Base-by-base conservation (phyloP, 805 yeast species). In the Dipodascopsis uninucleata region DNA sequence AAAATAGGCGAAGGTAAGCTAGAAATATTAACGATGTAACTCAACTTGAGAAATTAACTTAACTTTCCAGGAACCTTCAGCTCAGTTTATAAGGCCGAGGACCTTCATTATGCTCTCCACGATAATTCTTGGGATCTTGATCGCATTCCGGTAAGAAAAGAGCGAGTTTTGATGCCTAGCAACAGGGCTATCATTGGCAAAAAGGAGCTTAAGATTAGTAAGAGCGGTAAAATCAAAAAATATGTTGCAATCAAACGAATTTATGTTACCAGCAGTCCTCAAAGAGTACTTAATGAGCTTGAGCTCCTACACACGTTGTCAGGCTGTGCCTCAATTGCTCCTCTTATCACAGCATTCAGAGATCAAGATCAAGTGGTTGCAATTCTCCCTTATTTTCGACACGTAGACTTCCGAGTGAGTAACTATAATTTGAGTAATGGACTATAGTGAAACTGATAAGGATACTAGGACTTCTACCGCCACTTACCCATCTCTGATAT, bases 221-320 rank as follows among this genome's bases (percentile, higher is more conserved):
- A 22, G 20, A 12, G 4, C 4, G 29, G 10, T 9, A 44, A 28
- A 31, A 22, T 14, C 28, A 31, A 29, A 38, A 56, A 49, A 33
- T 45, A 71, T 40, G 97, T 93, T 45, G 99, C 99, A 1, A 70
- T 93, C 55, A 93, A 93, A 62, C 78, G 93, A 59, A 87, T 93
- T 36, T 89, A 90, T 63, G 97, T 89, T 17, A 93, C 98, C 0
- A 85, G 96, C 1, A 87, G 97, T 5, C 97, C 97, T 0, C 81
- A 79, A 52, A 75, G 99, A 64, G 90, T 93, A 34, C 79, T 77
- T 57, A 89, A 89, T 62, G 99, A 93, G 64, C 74, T 93, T 52
- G 82, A 82, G 53, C 68, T 93, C 36, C 71, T 93, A 25, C 82
- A 83, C 60, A 75, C 74, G 50, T 64, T 86, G 39, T 72, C 81